phyloP scores from a whole-genome alignment of 352 stramenopile species.

The Phytophthora sojae region DNA sequence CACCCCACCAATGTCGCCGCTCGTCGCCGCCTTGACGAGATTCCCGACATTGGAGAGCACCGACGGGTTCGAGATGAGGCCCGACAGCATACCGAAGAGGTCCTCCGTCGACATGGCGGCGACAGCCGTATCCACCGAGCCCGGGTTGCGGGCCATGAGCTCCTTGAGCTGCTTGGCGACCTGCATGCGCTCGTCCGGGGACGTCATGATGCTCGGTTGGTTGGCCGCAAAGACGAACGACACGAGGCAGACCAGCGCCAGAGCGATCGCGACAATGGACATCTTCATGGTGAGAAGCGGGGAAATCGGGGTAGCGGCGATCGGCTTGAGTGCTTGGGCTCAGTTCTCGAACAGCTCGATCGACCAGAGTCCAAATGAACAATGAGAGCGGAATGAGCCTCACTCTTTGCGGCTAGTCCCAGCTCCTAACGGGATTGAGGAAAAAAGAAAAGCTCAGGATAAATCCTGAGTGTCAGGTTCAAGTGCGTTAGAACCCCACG shows the following conservation, averaged over 20 bases:
- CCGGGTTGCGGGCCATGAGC: constrained; percentile 1
- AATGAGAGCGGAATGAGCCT: neutral
- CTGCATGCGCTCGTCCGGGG: constrained; percentile 8
- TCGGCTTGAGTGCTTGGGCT: constrained; percentile 4
- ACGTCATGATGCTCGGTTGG: constrained; percentile 3
- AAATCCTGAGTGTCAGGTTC: neutral
- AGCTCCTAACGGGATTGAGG: too few relatives aligned
- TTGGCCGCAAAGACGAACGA: constrained; percentile 12
- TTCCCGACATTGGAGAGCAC: neutral
- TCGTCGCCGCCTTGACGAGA: too few relatives aligned
- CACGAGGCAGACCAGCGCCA: constrained; percentile 10
- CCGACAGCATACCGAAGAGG: constrained; percentile 14
- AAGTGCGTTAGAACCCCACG: neutral
- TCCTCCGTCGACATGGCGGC: constrained; percentile 11
- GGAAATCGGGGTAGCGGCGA: too few relatives aligned
- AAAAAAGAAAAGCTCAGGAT: too few relatives aligned
- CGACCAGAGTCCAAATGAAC: constrained; percentile 7
- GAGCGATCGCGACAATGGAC: constrained; percentile 1
- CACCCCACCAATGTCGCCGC: constrained; percentile 1
- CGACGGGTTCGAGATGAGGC: constrained; percentile 4
- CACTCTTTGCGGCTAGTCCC: neutral
- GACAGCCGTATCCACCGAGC: neutral
- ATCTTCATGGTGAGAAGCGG: constrained; percentile 6
- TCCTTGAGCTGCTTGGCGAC: constrained; percentile 21
- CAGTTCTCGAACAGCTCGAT: too few relatives aligned